Percentiles rank a stretch among this genome's conserved stretches.
Evolutionary conservation across 2,329 filamentous ascomycete genomes (phyloP).

Genomic region (Hymenoscyphus salicellus): DNA sequence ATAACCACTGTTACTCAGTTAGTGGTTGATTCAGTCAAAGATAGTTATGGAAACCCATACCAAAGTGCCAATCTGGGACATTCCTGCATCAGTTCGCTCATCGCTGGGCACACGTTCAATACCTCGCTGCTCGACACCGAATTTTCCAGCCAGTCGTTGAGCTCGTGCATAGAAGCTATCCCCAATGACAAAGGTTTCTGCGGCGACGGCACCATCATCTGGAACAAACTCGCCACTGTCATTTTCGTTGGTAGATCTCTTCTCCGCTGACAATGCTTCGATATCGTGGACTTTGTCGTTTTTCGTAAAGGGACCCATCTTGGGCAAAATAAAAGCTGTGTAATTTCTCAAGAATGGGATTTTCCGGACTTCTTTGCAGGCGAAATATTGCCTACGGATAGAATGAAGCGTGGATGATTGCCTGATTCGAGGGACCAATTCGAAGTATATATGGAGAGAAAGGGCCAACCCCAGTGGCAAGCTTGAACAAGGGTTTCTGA

Average conservation of each 20-base stretch:
- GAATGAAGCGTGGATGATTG: neutral
- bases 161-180: conserved; percentile 54
- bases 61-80: conserved; percentile 69
- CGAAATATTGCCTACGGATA: neutral
- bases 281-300: conserved; percentile 26
- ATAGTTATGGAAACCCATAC: conserved; percentile 44
- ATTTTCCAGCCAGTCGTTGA: conserved; percentile 61
- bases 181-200: conserved; percentile 58
- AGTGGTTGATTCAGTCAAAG: conserved; percentile 4
- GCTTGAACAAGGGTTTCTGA: conserved; percentile 17
- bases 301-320: conserved; percentile 16
- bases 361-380: neutral
- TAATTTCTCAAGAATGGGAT: neutral
- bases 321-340: conserved; percentile 10
- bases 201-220: conserved; percentile 45
- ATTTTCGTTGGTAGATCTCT: conserved; percentile 18
- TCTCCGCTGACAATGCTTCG: conserved; percentile 27
- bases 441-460: conserved; percentile 21
- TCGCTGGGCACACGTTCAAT: conserved; percentile 71
- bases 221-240: conserved; percentile 26
- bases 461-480: conserved; percentile 15
- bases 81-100: conserved; percentile 63
- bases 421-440: conserved; percentile 8
- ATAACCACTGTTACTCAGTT: conserved; percentile 58
- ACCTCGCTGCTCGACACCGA: conserved; percentile 70